Conservation (phyloP, 495 filamentous ascomycete genomes). For the Penicillium soppii region DNA sequence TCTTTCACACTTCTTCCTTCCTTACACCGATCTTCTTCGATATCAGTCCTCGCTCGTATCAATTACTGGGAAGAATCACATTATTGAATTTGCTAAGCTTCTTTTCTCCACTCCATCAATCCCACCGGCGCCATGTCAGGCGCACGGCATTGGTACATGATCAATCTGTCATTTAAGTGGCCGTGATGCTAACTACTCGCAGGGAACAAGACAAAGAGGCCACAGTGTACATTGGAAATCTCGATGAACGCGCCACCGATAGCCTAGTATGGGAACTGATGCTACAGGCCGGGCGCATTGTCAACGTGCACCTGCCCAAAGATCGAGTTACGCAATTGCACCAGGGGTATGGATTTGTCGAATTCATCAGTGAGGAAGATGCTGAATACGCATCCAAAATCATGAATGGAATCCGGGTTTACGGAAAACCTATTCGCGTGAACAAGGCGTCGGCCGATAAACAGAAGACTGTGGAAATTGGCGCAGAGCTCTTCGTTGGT, state of each 20-base stretch:
- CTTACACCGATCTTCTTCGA: not conserved
- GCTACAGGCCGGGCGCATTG: constrained; percentile 93
- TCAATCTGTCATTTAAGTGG: not conserved
- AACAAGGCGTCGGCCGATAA: constrained; percentile 98
- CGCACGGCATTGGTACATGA: constrained; percentile 79
- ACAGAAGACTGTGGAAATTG: constrained; percentile 92
- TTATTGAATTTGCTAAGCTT: not conserved
- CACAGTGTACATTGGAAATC: constrained; percentile 96
- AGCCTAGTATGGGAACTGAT: constrained; percentile 95
- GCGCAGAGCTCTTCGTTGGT: constrained; percentile 95
- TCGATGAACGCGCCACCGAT: constrained; percentile 93
- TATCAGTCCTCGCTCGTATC: not conserved
- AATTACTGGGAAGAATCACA: no score
- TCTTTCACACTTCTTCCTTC: not conserved
- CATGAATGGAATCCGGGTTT: constrained; percentile 93
- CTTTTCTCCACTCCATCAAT: not conserved
- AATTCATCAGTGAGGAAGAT: constrained; percentile 94
- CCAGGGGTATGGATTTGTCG: constrained; percentile 98
- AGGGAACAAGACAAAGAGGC: constrained; percentile 99
- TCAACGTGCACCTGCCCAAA: constrained; percentile 96
- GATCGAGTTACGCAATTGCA: constrained; percentile 95
- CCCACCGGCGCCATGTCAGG: constrained; percentile 56
- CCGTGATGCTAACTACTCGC: constrained; percentile 10
- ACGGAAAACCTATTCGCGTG: constrained; percentile 92
- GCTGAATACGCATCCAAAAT: constrained; percentile 96